These are phyloP conservation scores for Daldinia grandis DNA, from an alignment of 495 filamentous ascomycete genomes.

Conservation along the genomic window DNA sequence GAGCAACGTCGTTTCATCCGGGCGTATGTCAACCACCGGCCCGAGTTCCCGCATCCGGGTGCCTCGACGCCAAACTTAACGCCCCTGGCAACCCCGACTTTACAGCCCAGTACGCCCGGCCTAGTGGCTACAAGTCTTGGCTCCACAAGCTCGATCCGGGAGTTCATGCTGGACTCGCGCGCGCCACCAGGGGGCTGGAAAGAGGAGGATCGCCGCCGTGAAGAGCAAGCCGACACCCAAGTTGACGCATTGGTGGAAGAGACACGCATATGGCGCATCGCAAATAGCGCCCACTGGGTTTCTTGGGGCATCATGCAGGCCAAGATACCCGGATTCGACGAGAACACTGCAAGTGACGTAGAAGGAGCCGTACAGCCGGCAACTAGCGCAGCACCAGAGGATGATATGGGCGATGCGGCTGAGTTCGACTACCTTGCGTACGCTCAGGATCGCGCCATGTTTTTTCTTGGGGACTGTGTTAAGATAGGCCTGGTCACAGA, in stretches of 20 bases:
- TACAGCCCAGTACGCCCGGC: slow-evolving; percentile 39
- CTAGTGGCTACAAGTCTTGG: slow-evolving; percentile 38
- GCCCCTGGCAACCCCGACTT: slow-evolving; percentile 48
- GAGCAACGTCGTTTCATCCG: slow-evolving; percentile 86
- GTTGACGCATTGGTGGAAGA: slow-evolving; percentile 76
- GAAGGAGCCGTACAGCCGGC: slow-evolving; percentile 18
- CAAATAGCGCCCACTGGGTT: slow-evolving; percentile 90
- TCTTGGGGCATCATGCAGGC: slow-evolving; percentile 98
- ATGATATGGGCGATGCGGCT: slow-evolving; percentile 55
- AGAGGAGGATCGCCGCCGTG: slow-evolving; percentile 67
- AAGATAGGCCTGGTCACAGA: slow-evolving; percentile 70
- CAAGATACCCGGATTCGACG: slow-evolving; percentile 70
- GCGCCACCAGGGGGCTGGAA: slow-evolving; percentile 63
- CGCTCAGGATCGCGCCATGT: slow-evolving; percentile 86
- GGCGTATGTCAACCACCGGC: slow-evolving; percentile 84
- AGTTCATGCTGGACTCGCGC: slow-evolving; percentile 77
- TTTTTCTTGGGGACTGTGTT: slow-evolving; percentile 93
- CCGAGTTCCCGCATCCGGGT: slow-evolving; percentile 61
- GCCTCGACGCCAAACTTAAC: slow-evolving; percentile 62
- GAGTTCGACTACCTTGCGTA: slow-evolving; percentile 95
- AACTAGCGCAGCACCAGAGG: slow-evolving; percentile 37
- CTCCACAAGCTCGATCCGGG: slow-evolving; percentile 58
- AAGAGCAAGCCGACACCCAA: slow-evolving; percentile 68
- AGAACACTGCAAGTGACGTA: slow-evolving; percentile 2
- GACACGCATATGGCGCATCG: slow-evolving; percentile 82